Base-by-base conservation (phyloP, 495 filamentous ascomycete species). In the Schizothecium vesticola region DNA sequence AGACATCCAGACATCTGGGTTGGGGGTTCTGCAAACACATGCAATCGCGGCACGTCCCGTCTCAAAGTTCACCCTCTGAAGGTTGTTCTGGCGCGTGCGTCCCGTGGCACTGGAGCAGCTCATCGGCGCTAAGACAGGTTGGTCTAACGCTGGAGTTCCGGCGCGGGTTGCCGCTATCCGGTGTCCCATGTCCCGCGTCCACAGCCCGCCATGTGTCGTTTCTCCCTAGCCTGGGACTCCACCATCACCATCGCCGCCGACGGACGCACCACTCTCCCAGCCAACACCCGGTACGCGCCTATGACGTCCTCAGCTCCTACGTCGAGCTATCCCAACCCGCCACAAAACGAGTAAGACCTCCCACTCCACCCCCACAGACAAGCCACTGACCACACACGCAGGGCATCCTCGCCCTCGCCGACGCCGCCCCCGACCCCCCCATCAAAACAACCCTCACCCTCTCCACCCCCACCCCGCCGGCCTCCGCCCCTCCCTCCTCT, bases 241-340 rank as follows among this genome's bases (percentile, higher is more conserved):
- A 74, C 80, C 69, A 75, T 84, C 59, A 82, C 81, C 25, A 83
- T 84, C 23, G 55, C 56, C 0, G 75, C 81, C 9, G 79, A 80
- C 6, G 76, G 80, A 1, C 79, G 80, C 24, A 86, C 87, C 0
- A 78, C 81, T 1, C 78, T 93, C 11, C 90, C 90, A 0, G 84
- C 84, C 2, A 80, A 83, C 36, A 79, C 1, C 85, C 87, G 0
- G 81, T 93, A 22, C 84, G 87, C 1, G 88, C 86, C 0, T 81
- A 80, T 33, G 87, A 88, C 68, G 78, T 93, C 1, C 80, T 93
- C 10, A 82, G 86, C 2, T 85, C 86, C 22, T 93, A 92, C 64
- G 87, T 94, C 16, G 91, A 94, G 73, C 82, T 94, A 7, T 82
- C 82, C 12, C 88, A 90, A 57, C 89, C 90, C 0, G 91, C 89